These are phyloP conservation scores for Madurella mycetomatis DNA, from an alignment of 2,329 filamentous ascomycete genomes.

Conservation along the genomic window DNA sequence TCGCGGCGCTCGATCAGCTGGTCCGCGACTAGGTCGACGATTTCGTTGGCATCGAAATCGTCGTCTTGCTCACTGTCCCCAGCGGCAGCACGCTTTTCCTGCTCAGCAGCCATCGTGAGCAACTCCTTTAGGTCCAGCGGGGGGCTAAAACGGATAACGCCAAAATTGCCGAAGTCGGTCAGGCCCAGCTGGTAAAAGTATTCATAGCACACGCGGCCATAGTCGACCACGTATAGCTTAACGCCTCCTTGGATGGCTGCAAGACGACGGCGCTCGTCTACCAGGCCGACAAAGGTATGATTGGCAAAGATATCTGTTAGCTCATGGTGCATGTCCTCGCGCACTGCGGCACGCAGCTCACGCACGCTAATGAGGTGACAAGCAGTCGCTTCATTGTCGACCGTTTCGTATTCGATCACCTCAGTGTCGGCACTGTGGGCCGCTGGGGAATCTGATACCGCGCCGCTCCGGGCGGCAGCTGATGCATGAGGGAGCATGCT, in stretches of 20 bases:
- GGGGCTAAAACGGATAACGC: slow-evolving; percentile 72
- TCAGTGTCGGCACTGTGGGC: slow-evolving; percentile 32
- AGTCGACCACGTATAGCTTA: slow-evolving; percentile 88
- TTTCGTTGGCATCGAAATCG: slow-evolving; percentile 57
- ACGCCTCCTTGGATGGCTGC: slow-evolving; percentile 92
- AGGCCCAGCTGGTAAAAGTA: slow-evolving; percentile 95
- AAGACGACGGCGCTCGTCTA: slow-evolving; percentile 80
- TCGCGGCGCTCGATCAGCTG: slow-evolving; percentile 72
- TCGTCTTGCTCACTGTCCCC: slow-evolving; percentile 28
- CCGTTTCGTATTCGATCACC: slow-evolving; percentile 64
- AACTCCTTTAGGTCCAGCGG: slow-evolving; percentile 67
- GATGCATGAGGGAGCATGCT: slow-evolving; percentile 75
- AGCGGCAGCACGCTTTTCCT: slow-evolving; percentile 52
- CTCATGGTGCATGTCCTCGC: slow-evolving; percentile 75
- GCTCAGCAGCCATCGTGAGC: slow-evolving; percentile 66
- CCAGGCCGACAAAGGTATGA: slow-evolving; percentile 89
- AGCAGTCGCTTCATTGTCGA: slow-evolving; percentile 62
- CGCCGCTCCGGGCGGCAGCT: slow-evolving; percentile 31
- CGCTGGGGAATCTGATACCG: slow-evolving; percentile 27
- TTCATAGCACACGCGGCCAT: slow-evolving; percentile 79
- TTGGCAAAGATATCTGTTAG: slow-evolving; percentile 82
- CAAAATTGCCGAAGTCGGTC: slow-evolving; percentile 95
- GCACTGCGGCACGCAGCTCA: slow-evolving; percentile 74
- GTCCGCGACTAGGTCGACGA: slow-evolving; percentile 60
- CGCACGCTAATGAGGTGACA: slow-evolving; percentile 83